Percentiles rank a stretch among this genome's conserved stretches.
Evolutionary conservation across 1,139 yeast species (phyloP).

Genomic region (Arxiozyma heterogenica): DNA sequence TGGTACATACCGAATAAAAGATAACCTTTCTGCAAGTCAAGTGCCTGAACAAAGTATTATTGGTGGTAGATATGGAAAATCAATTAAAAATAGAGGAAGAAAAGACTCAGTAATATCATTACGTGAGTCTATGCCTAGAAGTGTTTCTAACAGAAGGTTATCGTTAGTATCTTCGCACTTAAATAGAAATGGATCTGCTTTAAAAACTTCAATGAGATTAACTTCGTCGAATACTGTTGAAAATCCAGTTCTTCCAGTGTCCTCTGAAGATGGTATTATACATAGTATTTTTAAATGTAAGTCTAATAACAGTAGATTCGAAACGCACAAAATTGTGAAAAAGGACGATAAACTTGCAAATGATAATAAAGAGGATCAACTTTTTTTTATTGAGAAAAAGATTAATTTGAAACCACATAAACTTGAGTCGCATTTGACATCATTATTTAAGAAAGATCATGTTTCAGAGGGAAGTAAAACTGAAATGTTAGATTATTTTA

Average conservation of each 20-base stretch:
- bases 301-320: neutral
- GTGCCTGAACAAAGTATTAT: slow-evolving; percentile 20
- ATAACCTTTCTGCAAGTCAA: slow-evolving; percentile 19
- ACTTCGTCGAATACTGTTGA: slow-evolving; percentile 6
- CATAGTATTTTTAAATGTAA: slow-evolving; percentile 3
- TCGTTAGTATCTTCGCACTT: slow-evolving; percentile 5
- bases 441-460: slow-evolving; percentile 28
- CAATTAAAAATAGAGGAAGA: slow-evolving; percentile 8
- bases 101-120: slow-evolving; percentile 7
- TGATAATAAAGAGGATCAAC: neutral
- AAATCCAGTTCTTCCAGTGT: neutral
- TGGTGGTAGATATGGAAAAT: slow-evolving; percentile 12
- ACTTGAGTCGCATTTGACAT: slow-evolving; percentile 26
- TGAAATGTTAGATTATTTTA: slow-evolving; percentile 47
- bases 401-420: neutral
- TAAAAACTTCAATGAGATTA: slow-evolving; percentile 6
- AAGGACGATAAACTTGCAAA: neutral
- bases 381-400: neutral
- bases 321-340: neutral
- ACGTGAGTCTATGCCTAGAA: slow-evolving; percentile 7
- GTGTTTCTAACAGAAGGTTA: slow-evolving; percentile 6
- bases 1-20: slow-evolving; percentile 24
- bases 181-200: neutral
- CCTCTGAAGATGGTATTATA: slow-evolving; percentile 1
- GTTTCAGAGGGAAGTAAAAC: slow-evolving; percentile 30